Evolutionary conservation across 805 yeast genomes (phyloP), one percentile per base, ranked within the genome.

Genomic region (Metschnikowia matae): DNA sequence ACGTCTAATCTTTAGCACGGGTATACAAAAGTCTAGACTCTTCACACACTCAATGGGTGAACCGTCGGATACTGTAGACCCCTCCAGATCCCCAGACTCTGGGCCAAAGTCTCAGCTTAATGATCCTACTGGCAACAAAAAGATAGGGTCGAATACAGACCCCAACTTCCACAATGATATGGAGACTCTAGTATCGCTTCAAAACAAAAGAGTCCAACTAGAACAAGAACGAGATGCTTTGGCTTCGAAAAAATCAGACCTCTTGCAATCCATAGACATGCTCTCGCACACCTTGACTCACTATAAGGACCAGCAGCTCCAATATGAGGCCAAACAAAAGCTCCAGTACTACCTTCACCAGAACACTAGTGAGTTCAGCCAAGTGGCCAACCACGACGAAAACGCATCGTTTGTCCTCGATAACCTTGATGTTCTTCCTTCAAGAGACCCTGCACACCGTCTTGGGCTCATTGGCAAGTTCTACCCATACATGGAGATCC

Each of bases 401-500:
- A 55, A 52, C 11, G 54, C 59, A 2, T 47, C 50, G 15, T 57
- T 57, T 26, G 50, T 57, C 14, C 35, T 64, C 13, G 57, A 63
- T 8, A 61, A 62, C 20, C 52, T 71, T 45, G 60, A 67, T 44
- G 75, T 71, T 4, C 58, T 62, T 5, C 76, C 77, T 2, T 66
- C 75, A 3, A 52, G 54, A 7, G 64, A 71, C 44, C 69, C 74
- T 71, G 26, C 46, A 8, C 50, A 58, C 36, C 57, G 75, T 17
- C 49, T 67, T 29, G 41, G 54, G 7, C 53, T 61, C 40, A 55
- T 68, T 15, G 61, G 56, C 44, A 55, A 54, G 48, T 69, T 71
- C 48, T 61, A 54, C 46, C 67, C 69, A 1, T 47, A 54, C 44
- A 40, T 71, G 34, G 63, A 62, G 26, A 49, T 64, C 3, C 44